These are phyloP conservation scores for Skeletonema menzelii DNA, from an alignment of 108 stramenopile species.

Conservation along the genomic window DNA sequence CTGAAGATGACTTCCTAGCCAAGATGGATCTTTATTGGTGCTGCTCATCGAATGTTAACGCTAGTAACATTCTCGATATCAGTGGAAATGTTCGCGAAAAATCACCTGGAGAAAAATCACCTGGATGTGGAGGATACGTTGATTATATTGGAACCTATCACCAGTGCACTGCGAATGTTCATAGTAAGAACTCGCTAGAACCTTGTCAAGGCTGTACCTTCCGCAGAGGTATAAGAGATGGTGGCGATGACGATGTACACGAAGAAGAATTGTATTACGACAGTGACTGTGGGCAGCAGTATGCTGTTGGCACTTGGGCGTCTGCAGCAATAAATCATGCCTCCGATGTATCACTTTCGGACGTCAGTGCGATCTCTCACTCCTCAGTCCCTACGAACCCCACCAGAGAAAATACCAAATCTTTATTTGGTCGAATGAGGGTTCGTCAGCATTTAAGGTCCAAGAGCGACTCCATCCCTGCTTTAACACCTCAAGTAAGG, in stretches of 20 bases:
- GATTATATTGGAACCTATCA: constrained; percentile 38
- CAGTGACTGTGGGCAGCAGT: constrained; percentile 39
- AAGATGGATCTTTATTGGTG: neutral
- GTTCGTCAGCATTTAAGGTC: neutral
- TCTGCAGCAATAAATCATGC: neutral
- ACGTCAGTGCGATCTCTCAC: neutral
- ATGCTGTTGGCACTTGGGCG: neutral
- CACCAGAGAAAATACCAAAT: neutral
- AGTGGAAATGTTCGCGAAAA: neutral
- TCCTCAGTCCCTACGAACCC: neutral
- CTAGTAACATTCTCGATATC: neutral
- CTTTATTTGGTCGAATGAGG: neutral
- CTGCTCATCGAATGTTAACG: neutral
- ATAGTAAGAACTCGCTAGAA: neutral
- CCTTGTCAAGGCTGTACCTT: constrained; percentile 46
- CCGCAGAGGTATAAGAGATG: constrained; percentile 17
- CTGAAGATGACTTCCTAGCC: neutral
- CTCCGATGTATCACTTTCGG: neutral
- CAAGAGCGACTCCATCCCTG: neutral
- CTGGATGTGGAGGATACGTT: constrained; percentile 38
- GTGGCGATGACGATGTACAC: neutral
- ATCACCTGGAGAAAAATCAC: too few relatives aligned
- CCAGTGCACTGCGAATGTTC: neutral
- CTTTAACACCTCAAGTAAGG: neutral
- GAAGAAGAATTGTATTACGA: constrained; percentile 40